Evolutionary conservation across 2,329 filamentous ascomycete species (phyloP), one percentile per base, ranked within the genome.

Genomic region (Fusarium sp.): DNA sequence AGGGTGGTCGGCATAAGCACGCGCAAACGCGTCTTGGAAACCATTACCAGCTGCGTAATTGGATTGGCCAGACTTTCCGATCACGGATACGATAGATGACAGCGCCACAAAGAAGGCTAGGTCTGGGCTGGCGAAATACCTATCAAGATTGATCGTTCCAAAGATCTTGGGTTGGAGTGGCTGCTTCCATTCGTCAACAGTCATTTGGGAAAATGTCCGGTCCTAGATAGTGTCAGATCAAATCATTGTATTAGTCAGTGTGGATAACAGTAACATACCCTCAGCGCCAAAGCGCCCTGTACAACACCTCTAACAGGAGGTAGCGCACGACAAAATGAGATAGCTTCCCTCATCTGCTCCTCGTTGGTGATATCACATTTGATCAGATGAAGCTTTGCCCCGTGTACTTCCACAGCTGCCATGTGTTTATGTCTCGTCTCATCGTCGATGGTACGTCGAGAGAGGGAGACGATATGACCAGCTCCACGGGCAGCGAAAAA

Each of bases 1-100:
- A 2, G 51, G 51, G 7, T 60, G 42, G 5, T 57, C 40, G 25
- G 27, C 21, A 42, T 60, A 18, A 4, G 51, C 57, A 5, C 51
- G 42, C 1, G 51, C 32, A 23, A 60, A 60, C 3, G 51, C 57
- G 11, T 60, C 57, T 48, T 60, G 57, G 32, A 60, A 60, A 1
- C 57, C 57, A n/a, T 59, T 59, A 0, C 57, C 51, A 2, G 57
- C 57, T 42, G 57, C 57, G 8, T 59, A 59, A 6, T 59, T 59
- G 1, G 57, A 59, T 43, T 59, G 57, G 4, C 57, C 57, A 57
- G 57, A 59, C 16, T 59, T 59, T 4, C 57, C 57, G 20, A 57
- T 57, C 25, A 59, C 51, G 4, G 57, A 59, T 4, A 59, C 57
- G 7, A 59, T 57, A 10, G 57, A 59, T 21, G 57, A 59, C 0